phyloP scores from a whole-genome alignment of 441 rosid genomes.

The Erodium texanum region DNA sequence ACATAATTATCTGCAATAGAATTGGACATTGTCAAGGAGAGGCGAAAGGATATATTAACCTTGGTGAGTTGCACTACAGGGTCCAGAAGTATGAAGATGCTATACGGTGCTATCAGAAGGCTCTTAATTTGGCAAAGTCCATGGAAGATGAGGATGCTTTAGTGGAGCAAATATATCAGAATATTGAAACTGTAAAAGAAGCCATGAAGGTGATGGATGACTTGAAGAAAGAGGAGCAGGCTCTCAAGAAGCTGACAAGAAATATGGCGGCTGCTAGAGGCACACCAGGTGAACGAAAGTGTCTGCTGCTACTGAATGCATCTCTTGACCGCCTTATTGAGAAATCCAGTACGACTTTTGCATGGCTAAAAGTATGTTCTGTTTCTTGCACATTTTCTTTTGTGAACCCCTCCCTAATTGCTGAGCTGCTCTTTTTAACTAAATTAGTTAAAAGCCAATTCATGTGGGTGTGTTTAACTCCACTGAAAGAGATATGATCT shows the following conservation, averaged over 20 bases:
- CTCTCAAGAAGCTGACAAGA: slow-evolving; percentile 67
- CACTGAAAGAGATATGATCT: neutral
- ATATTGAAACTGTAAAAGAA: slow-evolving; percentile 56
- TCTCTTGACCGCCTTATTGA: slow-evolving; percentile 78
- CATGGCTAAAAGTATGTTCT: slow-evolving; percentile 69
- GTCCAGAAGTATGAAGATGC: slow-evolving; percentile 76
- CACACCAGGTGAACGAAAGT: slow-evolving; percentile 50
- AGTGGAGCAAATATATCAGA: slow-evolving; percentile 49
- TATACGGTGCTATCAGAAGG: slow-evolving; percentile 62
- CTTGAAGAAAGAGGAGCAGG: slow-evolving; percentile 66
- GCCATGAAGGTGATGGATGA: slow-evolving; percentile 65
- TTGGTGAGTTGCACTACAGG: slow-evolving; percentile 74
- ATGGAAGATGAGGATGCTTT: slow-evolving; percentile 92
- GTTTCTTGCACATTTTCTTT: neutral
- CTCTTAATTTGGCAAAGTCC: slow-evolving; percentile 65
- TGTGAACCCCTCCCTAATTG: neutral
- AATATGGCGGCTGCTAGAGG: slow-evolving; percentile 45
- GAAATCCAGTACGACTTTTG: slow-evolving; percentile 56
- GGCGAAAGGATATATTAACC: slow-evolving; percentile 94
- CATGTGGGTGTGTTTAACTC: neutral
- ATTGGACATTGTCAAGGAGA: slow-evolving; percentile 77
- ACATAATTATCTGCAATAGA: slow-evolving; percentile 63
- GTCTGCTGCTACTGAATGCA: slow-evolving; percentile 50
- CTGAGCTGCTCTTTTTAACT: slow-evolving; percentile 2
- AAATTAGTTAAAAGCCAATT: neutral